Evolutionary conservation across 495 filamentous ascomycete genomes (phyloP).

Genomic region (Astrothelium macrocarpum): DNA sequence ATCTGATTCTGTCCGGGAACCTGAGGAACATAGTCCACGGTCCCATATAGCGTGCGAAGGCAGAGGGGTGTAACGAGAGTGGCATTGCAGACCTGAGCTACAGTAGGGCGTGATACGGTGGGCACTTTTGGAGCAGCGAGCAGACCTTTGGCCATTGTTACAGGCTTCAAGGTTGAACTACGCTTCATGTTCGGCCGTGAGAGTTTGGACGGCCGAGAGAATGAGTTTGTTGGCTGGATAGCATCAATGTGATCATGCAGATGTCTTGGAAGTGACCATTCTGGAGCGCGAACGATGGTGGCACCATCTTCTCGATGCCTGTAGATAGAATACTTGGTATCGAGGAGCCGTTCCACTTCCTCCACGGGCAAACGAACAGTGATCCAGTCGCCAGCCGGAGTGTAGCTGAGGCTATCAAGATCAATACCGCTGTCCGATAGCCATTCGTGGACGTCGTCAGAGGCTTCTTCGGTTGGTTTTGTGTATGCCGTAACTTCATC

Average conservation of each 20-base stretch:
- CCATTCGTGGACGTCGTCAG: conserved; percentile 35
- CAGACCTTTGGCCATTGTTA: background rate
- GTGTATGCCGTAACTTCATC: conserved; percentile 34
- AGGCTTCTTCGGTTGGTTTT: conserved; percentile 28
- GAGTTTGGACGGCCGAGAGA: conserved; percentile 30
- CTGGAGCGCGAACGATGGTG: conserved; percentile 31
- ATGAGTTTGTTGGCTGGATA: conserved; percentile 61
- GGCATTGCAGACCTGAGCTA: conserved; percentile 36
- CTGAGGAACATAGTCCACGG: conserved; percentile 40
- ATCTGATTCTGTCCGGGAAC: conserved; percentile 36
- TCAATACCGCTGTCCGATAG: conserved; percentile 32
- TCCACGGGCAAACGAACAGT: conserved; percentile 29
- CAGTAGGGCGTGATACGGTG: background rate
- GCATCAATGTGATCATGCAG: conserved; percentile 49
- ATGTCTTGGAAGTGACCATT: conserved; percentile 46
- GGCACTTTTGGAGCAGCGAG: background rate
- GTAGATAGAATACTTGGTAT: conserved; percentile 38
- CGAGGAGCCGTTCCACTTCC: conserved; percentile 32
- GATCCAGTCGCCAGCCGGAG: conserved; percentile 37
- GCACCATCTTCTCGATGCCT: conserved; percentile 32
- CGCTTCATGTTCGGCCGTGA: conserved; percentile 1
- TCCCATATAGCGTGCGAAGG: conserved; percentile 46
- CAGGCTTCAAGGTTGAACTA: conserved; percentile 7
- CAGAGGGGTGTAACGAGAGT: conserved; percentile 45
- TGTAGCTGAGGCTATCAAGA: conserved; percentile 19